A percentile compares a stretch with the other conserved stretches of the same genome.
phyloP scores from a whole-genome alignment of 495 filamentous ascomycete species.

The Trichoderma asperelloides region DNA sequence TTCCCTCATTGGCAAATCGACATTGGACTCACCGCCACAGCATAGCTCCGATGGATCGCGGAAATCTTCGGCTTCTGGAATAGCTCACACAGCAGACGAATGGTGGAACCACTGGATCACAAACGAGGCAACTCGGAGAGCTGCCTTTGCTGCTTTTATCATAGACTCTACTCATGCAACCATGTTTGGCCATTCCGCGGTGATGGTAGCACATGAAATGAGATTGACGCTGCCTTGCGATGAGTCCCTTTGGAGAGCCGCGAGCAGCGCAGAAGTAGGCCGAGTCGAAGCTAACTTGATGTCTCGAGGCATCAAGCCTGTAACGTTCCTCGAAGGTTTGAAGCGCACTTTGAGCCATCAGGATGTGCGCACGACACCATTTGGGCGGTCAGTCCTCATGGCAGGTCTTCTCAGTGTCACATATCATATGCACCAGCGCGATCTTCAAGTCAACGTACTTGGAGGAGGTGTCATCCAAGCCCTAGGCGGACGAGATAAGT shows the following conservation, averaged over 20 bases:
- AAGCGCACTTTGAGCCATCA: slow-evolving; percentile 85
- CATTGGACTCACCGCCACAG: slow-evolving; percentile 81
- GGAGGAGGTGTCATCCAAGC: slow-evolving; percentile 63
- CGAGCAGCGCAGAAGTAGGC: slow-evolving; percentile 78
- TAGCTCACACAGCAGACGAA: slow-evolving; percentile 64
- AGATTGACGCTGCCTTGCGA: slow-evolving; percentile 87
- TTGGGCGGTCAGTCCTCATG: slow-evolving; percentile 94
- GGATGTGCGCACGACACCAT: slow-evolving; percentile 83
- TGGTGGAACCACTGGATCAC: slow-evolving; percentile 98
- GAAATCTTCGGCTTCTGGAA: slow-evolving; percentile 49
- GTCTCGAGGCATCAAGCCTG: slow-evolving; percentile 75
- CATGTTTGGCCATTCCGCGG: slow-evolving; percentile 96
- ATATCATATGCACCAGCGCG: slow-evolving; percentile 97
- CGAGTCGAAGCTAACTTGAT: slow-evolving; percentile 75
- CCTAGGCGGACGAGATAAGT: slow-evolving; percentile 84
- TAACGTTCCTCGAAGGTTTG: slow-evolving; percentile 83
- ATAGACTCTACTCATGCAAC: slow-evolving; percentile 94
- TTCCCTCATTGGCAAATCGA: slow-evolving; percentile 83
- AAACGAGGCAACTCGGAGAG: slow-evolving; percentile 80
- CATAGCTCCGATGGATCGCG: slow-evolving; percentile 50
- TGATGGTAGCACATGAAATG: slow-evolving; percentile 96
- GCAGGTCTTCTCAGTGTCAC: slow-evolving; percentile 85
- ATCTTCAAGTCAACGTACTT: slow-evolving; percentile 86
- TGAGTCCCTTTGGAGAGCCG: slow-evolving; percentile 88
- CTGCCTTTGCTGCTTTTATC: slow-evolving; percentile 90